Percentiles rank a stretch among this genome's conserved stretches.
Evolutionary conservation across 2,329 filamentous ascomycete genomes (phyloP).

Genomic region (Fusarium sp.): DNA sequence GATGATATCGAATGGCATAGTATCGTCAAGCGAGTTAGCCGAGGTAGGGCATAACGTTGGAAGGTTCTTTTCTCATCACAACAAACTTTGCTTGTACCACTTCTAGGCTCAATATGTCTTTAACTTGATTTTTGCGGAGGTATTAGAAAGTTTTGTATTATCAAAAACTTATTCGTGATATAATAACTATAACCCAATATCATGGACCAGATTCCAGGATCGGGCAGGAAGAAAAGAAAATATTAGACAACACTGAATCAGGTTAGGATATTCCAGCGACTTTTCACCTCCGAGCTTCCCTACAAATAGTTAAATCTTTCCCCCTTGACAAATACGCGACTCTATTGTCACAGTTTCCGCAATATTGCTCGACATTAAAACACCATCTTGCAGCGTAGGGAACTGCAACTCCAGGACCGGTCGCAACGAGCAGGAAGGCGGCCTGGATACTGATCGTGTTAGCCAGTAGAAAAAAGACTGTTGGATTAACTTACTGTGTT

Average conservation of each 20-base stretch:
- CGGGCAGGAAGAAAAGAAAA: neutral
- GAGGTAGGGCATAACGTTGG: neutral
- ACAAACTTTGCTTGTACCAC: neutral
- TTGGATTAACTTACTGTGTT: neutral
- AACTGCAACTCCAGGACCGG: neutral
- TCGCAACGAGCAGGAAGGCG: neutral
- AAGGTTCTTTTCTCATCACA: neutral
- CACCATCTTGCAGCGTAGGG: neutral
- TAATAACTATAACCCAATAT: too few species aligned
- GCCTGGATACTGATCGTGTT: neutral
- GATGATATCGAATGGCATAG: slow-evolving; percentile 1
- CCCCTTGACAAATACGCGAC: neutral
- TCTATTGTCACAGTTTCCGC: neutral
- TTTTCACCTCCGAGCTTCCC: neutral
- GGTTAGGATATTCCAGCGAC: neutral
- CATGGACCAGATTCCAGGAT: too few species aligned
- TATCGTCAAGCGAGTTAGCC: neutral
- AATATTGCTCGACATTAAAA: neutral
- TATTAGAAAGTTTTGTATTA: neutral
- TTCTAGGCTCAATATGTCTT: neutral
- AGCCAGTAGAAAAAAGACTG: neutral
- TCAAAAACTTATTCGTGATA: neutral
- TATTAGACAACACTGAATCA: neutral
- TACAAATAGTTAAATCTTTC: neutral
- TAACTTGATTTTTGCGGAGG: neutral